phyloP scores from a whole-genome alignment of 441 rosid species.

The Pelargonium citronellum region DNA sequence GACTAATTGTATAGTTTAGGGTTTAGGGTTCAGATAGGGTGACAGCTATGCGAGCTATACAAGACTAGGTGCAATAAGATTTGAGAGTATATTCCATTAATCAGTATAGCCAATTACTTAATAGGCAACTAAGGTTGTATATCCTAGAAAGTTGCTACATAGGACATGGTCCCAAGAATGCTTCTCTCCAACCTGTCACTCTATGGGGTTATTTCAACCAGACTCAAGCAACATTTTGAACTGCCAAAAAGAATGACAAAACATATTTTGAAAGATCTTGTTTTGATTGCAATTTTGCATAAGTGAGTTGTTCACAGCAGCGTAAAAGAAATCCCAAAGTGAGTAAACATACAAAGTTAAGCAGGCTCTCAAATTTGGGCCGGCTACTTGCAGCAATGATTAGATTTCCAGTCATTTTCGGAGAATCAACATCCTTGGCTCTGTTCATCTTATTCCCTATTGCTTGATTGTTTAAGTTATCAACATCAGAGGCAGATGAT shows the following conservation, averaged over 20 bases:
- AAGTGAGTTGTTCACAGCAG: not conserved
- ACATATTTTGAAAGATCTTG: not conserved
- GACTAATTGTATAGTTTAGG: not conserved
- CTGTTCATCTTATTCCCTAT: constrained; percentile 8
- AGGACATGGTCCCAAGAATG: not conserved
- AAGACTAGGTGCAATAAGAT: not conserved
- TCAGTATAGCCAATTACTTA: not conserved
- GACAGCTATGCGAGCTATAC: not conserved
- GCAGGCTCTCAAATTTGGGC: constrained; percentile 14
- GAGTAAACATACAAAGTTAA: constrained; percentile 11
- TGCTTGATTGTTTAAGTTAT: constrained; percentile 18
- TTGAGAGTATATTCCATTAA: not conserved
- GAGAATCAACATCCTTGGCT: constrained; percentile 16
- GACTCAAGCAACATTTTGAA: not conserved
- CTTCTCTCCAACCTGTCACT: not conserved
- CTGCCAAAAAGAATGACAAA: not conserved
- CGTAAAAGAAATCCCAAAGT: not conserved
- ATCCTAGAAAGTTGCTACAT: not conserved
- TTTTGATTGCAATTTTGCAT: not conserved
- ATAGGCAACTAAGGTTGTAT: not conserved
- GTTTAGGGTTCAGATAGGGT: too few species aligned
- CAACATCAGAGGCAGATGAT: constrained; percentile 19
- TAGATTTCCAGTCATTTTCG: constrained; percentile 16
- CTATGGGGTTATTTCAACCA: not conserved
- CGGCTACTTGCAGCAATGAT: constrained; percentile 14